These are phyloP conservation scores for Eutreptiella sp. DNA, from an alignment of 208 protist species.

Conservation along the genomic window DNA sequence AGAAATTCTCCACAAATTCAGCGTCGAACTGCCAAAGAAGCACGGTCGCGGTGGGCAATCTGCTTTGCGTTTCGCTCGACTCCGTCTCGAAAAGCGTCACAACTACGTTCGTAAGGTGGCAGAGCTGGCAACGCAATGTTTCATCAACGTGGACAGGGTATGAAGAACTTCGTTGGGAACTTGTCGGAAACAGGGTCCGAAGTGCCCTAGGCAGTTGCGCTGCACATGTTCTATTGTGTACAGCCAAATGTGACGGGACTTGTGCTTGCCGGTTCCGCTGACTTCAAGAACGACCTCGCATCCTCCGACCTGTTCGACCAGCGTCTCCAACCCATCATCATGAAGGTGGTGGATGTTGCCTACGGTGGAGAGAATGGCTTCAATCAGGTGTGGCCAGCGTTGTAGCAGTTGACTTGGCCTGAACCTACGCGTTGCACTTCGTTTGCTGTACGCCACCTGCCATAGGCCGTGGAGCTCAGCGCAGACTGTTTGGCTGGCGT, in stretches of 20 bases:
- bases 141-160: conserved; percentile 98
- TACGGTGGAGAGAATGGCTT: conserved; percentile 99
- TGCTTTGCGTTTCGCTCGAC: conserved; percentile 98
- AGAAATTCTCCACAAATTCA: conserved; percentile 95
- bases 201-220: conserved; percentile 9
- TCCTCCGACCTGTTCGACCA: conserved; percentile 95
- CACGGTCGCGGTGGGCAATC: conserved; percentile 99
- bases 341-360: conserved; percentile 97
- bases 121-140: conserved; percentile 91
- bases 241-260: conserved; percentile 96
- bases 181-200: conserved; percentile 48
- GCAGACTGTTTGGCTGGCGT: conserved; percentile 91
- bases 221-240: too few species aligned
- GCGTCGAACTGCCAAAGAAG: conserved; percentile 99
- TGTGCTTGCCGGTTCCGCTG: conserved; percentile 97
- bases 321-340: conserved; percentile 92
- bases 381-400: conserved; percentile 94
- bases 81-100: conserved; percentile 98
- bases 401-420: too few species aligned
- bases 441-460: too few species aligned
- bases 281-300: conserved; percentile 98
- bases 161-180: too few species aligned
- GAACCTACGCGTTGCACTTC: not conserved
- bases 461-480: conserved; percentile 97
- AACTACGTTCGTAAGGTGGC: conserved; percentile 99